Evolutionary conservation across 2,329 filamentous ascomycete species (phyloP), one percentile per base, ranked within the genome.

Genomic region (Botrytis byssoidea): DNA sequence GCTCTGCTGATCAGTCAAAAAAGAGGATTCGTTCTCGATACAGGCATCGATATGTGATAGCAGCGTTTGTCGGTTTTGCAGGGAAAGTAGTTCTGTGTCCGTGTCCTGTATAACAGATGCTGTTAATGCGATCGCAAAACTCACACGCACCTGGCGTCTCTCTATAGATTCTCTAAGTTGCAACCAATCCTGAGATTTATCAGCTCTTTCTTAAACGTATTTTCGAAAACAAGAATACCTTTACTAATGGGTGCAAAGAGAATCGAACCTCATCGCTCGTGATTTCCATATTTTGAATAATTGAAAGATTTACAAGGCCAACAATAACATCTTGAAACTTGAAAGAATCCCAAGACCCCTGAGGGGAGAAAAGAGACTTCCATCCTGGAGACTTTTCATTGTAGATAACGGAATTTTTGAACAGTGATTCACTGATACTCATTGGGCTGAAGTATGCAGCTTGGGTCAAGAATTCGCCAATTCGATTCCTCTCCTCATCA

Each of bases 221-320:
- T 51, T 32, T 14, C 35, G 55, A 29, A 66, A 20, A 70, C 10
- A 51, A 71, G 76, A 40, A 75, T 76, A 51, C 70, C 68, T 71
- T 71, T 67, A 79, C 73, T 32, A 79, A 71, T 25, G 78, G 76
- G 55, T 79, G 76, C 10, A 79, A 64, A 22, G 76, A 74, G 57
- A 79, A 79, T 29, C 12, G 48, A 12, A 73, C 59, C 40, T 67
- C 69, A 16, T 59, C 35, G 12, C 37, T 59, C 10, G 72, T 32
- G 22, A 71, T 72, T 9, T 68, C 48, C 14, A 76, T 60, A 12
- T 44, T 72, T 70, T 78, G 74, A 51, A 79, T 55, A 10, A 79
- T 68, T 12, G 78, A 79, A 22, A 78, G 63, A 69, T 75, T 76
- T 9, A 48, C 32, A 1, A 79, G 70, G 22, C 75, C 72, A 12